These are phyloP conservation scores for Aspergillus pseudoviridinutans DNA, from an alignment of 2,329 filamentous ascomycete genomes.

Conservation along the genomic window DNA sequence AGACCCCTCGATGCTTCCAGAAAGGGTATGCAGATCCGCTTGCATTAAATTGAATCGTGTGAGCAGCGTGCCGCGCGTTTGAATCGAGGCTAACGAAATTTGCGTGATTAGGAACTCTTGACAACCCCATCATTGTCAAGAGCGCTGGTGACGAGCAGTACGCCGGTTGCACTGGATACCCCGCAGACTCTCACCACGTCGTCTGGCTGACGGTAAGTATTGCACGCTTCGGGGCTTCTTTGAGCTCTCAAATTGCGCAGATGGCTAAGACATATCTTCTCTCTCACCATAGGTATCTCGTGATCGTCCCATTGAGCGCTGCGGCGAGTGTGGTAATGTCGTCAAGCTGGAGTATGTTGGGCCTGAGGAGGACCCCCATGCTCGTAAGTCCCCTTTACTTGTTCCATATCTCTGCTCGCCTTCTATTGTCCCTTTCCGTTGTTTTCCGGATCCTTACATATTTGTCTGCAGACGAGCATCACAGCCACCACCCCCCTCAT, in stretches of 20 bases:
- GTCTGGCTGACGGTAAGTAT: slow-evolving; percentile 80
- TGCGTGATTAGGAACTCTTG: slow-evolving; percentile 64
- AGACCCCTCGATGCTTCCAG: slow-evolving; percentile 87
- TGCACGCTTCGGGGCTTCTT: slow-evolving; percentile 15
- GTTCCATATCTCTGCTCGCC: not conserved
- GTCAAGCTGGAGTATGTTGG: slow-evolving; percentile 99
- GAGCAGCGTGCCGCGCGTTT: not conserved
- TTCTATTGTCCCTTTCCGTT: not conserved
- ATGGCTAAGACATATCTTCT: not conserved
- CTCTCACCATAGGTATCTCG: slow-evolving; percentile 64
- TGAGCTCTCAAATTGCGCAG: not conserved
- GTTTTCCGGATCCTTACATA: not conserved
- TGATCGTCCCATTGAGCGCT: slow-evolving; percentile 88
- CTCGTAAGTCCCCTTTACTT: slow-evolving; percentile 39
- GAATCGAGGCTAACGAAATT: slow-evolving; percentile 1
- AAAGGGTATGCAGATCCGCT: slow-evolving; percentile 56
- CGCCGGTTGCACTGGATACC: slow-evolving; percentile 89
- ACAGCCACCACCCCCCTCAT: slow-evolving; percentile 47
- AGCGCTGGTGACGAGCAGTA: slow-evolving; percentile 96
- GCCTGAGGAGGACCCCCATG: slow-evolving; percentile 67
- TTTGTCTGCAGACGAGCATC: slow-evolving; percentile 35
- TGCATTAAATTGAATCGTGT: not conserved
- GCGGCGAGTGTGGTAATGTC: slow-evolving; percentile 91
- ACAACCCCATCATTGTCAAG: slow-evolving; percentile 85
- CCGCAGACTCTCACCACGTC: slow-evolving; percentile 85